Base-by-base conservation (phyloP, 306 rosid genomes). In the Comarum palustre region DNA sequence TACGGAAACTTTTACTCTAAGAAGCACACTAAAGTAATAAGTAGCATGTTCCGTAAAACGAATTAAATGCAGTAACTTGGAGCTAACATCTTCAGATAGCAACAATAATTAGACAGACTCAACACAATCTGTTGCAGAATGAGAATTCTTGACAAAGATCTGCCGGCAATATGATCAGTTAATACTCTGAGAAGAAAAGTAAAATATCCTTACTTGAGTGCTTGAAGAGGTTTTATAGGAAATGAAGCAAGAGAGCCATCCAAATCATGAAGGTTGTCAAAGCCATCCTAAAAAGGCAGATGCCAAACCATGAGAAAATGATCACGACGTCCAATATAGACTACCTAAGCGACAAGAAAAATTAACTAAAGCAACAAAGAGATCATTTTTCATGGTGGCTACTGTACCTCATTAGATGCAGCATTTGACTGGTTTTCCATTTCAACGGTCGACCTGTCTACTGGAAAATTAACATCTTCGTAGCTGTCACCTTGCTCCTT, bases 201-300 rank as follows among this genome's bases (percentile, higher is more conserved):
- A 38, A 78, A 82, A 72, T 22, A 50, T 61, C 62, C 90, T 75
- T 92, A 92, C 98, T 92, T 88, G 34, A 90, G 96, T 79, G 96
- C 98, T 83, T 85, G 80, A 77, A 93, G 95, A 77, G 96, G 96
- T 83, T 84, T 90, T 24, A 71, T 85, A 41, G 99, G 96, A 81
- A 95, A 90, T 73, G 99, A 88, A 72, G 96, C 84, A 80, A 95
- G 82, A 29, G 99, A 94, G 74, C 82, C 78, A 82, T 87, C 95
- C 88, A 95, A 82, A 90, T 90, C 93, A 81, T 72, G 86, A 82
- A 86, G 80, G 82, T 88, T 87, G 50, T 75, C 80, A 79, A 90
- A 83, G 59, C 86, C 92, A 60, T 89, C 96, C 99, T 95, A 92
- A 74, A 61, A 77, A 47, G 42, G 73, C 47, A 77, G 66, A 80